Conservation (phyloP, 208 protist genomes). For the Acanthamoeba sp. region DNA sequence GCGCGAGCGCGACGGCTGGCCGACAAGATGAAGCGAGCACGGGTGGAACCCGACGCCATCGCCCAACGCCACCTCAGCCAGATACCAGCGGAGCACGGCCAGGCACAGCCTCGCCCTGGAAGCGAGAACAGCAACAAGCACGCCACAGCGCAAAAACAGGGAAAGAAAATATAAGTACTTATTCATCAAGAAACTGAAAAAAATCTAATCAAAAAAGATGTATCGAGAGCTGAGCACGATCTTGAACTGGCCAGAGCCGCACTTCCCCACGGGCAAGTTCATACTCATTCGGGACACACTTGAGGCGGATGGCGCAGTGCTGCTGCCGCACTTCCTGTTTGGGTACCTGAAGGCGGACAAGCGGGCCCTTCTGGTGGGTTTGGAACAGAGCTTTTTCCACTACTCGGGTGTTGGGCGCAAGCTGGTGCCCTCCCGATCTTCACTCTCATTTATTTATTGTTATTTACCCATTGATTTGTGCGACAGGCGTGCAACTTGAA, state of each 20-base stretch:
- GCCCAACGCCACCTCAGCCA: background rate
- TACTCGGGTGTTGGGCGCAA: conserved; percentile 11
- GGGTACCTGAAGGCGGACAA: conserved; percentile 26
- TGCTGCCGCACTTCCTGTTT: conserved; percentile 45
- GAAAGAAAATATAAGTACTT: no score
- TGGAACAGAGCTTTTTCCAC: conserved; percentile 60
- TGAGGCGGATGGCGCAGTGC: conserved; percentile 6
- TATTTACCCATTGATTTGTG: background rate
- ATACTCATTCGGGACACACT: conserved; percentile 24
- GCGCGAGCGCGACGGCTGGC: background rate
- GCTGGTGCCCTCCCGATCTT: background rate
- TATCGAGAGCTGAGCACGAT: conserved; percentile 38
- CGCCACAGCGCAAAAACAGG: no score
- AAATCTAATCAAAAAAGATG: background rate
- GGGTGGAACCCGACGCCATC: background rate
- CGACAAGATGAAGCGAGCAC: background rate
- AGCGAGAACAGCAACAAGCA: no score
- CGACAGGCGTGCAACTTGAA: conserved; percentile 56
- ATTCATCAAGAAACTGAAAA: no score
- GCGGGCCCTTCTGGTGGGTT: background rate
- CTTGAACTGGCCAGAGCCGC: conserved; percentile 34
- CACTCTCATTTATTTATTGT: background rate
- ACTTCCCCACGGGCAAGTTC: conserved; percentile 31
- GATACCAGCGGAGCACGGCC: no score
- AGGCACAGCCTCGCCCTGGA: no score